These are phyloP conservation scores for Stramenopiles sp. DNA, from an alignment of 352 stramenopile species.

Conservation along the genomic window DNA sequence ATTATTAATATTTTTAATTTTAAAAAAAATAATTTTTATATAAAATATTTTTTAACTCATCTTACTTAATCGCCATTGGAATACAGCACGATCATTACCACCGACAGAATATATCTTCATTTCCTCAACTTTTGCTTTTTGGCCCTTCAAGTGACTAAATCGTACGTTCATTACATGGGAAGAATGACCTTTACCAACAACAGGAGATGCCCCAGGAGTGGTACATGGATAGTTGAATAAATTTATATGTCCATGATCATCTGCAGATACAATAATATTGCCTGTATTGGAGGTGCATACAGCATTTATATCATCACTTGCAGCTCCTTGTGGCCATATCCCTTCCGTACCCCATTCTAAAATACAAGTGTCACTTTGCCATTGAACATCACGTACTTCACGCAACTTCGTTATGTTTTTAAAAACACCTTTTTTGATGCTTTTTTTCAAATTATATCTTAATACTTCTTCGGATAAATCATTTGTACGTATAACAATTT, in stretches of 20 bases:
- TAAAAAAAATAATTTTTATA: no score
- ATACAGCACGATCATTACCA: neutral
- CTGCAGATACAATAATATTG: neutral
- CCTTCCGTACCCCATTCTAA: constrained; percentile 69
- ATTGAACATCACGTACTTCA: constrained; percentile 58
- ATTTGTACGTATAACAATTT: neutral
- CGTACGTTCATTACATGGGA: neutral
- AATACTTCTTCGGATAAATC: neutral
- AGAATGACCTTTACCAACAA: neutral
- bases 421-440: constrained; percentile 50
- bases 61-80: neutral
- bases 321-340: constrained; percentile 21
- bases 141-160: neutral
- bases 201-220: neutral
- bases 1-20: no score
- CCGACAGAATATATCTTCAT: neutral
- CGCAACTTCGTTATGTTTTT: constrained; percentile 23
- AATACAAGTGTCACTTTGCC: constrained; percentile 61
- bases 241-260: neutral
- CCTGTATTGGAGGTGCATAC: neutral
- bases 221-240: neutral
- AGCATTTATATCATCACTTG: neutral
- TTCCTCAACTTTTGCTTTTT: neutral
- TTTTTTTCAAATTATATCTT: constrained; percentile 39
- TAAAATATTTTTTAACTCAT: neutral